A percentile compares a stretch with the other conserved stretches of the same genome.
These are phyloP conservation scores for Pseudopediastrum boryanum DNA, from an alignment of 139 green algal genomes.

Conservation along the genomic window DNA sequence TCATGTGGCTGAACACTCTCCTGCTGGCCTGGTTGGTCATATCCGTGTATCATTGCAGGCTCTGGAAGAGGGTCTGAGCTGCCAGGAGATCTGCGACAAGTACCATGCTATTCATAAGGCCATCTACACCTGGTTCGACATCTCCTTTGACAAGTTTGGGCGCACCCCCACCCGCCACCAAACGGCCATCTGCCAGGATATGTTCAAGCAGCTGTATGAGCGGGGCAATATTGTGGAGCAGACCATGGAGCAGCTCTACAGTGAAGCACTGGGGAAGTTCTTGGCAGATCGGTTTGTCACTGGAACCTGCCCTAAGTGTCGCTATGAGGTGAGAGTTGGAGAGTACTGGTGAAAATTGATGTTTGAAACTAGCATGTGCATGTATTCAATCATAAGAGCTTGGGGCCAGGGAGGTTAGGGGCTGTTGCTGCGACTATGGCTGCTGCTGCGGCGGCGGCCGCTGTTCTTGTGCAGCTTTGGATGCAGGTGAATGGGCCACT, in stretches of 20 bases:
- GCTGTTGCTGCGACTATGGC: too few species aligned
- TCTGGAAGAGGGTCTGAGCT: slow-evolving; percentile 92
- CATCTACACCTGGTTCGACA: slow-evolving; percentile 98
- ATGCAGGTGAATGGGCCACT: too few species aligned
- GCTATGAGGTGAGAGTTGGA: slow-evolving; percentile 77
- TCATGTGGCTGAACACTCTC: too few species aligned
- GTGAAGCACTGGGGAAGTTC: slow-evolving; percentile 85
- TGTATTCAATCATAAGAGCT: too few species aligned
- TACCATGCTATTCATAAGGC: slow-evolving; percentile 94
- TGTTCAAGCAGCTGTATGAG: slow-evolving; percentile 26
- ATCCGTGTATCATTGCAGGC: too few species aligned
- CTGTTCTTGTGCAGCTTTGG: too few species aligned
- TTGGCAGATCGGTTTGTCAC: slow-evolving; percentile 94
- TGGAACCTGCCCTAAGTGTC: slow-evolving; percentile 95
- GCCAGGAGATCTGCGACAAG: slow-evolving; percentile 98
- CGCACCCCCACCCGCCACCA: slow-evolving; percentile 84
- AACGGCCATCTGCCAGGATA: slow-evolving; percentile 34
- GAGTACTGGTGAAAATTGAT: too few species aligned
- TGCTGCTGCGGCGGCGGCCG: too few species aligned
- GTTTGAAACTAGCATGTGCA: too few species aligned
- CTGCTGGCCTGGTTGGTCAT: too few species aligned
- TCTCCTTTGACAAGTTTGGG: slow-evolving; percentile 95
- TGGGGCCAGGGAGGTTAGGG: too few species aligned
- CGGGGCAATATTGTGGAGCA: slow-evolving; percentile 45
- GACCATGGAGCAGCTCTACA: slow-evolving; percentile 90